Conservation (phyloP, 495 filamentous ascomycete genomes). For the Tuber melanosporum region DNA sequence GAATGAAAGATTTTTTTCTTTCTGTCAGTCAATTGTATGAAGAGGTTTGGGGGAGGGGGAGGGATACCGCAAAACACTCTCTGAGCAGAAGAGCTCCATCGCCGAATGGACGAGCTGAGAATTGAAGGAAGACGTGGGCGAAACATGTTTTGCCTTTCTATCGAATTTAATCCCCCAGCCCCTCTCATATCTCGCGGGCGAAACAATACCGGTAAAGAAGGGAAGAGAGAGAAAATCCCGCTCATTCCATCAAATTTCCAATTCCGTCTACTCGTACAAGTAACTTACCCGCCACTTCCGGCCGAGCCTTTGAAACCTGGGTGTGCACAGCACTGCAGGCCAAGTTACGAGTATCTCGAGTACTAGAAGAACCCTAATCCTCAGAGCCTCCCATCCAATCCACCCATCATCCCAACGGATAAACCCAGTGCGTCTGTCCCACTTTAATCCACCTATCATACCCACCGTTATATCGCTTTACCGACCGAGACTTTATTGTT, state of each 20-base stretch:
- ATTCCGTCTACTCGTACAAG: not conserved
- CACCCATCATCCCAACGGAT: too few species aligned
- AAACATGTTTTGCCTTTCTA: not conserved
- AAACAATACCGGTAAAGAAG: not conserved
- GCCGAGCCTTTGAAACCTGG: too few species aligned
- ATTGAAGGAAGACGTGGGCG: not conserved
- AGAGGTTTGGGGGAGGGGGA: not conserved
- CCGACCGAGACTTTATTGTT: not conserved
- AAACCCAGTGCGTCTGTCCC: too few species aligned
- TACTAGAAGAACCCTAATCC: not conserved
- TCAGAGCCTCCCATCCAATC: not conserved
- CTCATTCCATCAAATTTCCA: not conserved
- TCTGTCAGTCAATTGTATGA: not conserved
- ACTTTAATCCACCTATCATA: not conserved
- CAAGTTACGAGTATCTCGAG: too few species aligned
- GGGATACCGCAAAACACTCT: conserved; percentile 21
- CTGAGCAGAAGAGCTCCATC: conserved; percentile 26
- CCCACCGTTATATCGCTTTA: not conserved
- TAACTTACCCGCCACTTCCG: too few species aligned
- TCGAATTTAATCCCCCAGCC: not conserved
- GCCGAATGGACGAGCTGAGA: not conserved
- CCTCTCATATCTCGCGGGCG: not conserved
- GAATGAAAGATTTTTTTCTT: not conserved
- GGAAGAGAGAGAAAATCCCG: not conserved
- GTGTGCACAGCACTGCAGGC: too few species aligned